These are phyloP conservation scores for Sclerospora graminicola DNA, from an alignment of 352 stramenopile genomes.

Conservation along the genomic window DNA sequence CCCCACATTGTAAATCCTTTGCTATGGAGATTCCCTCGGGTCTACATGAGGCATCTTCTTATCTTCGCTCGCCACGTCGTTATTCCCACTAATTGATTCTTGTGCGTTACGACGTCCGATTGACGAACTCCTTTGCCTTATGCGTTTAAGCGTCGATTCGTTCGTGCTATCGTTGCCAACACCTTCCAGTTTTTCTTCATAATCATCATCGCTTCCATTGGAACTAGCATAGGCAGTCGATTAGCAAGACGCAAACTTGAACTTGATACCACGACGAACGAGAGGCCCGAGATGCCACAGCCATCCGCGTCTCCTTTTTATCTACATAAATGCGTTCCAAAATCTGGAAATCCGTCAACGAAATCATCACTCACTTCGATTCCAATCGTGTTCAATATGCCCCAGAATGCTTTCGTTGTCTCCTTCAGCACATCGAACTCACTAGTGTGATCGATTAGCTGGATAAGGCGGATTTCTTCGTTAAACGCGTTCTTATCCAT, in stretches of 20 bases:
- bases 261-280: constrained; percentile 6
- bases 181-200: no score
- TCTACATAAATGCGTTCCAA: constrained; percentile 30
- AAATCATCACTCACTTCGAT: constrained; percentile 39
- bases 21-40: no score
- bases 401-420: constrained; percentile 28
- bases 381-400: constrained; percentile 20
- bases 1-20: no score
- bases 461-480: constrained; percentile 10
- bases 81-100: no score
- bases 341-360: constrained; percentile 37
- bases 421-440: constrained; percentile 58
- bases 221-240: constrained; percentile 6
- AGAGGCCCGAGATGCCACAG: background rate
- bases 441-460: constrained; percentile 41
- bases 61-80: no score
- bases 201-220: no score
- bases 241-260: constrained; percentile 10
- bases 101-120: no score
- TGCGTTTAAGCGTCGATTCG: constrained; percentile 9
- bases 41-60: no score
- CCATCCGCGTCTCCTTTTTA: constrained; percentile 22
- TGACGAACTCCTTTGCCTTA: no score
- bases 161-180: constrained; percentile 10
- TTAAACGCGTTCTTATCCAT: constrained; percentile 35